Conservation (phyloP, 768 basidiomycete species). For the Phaeolepiota aurea region DNA sequence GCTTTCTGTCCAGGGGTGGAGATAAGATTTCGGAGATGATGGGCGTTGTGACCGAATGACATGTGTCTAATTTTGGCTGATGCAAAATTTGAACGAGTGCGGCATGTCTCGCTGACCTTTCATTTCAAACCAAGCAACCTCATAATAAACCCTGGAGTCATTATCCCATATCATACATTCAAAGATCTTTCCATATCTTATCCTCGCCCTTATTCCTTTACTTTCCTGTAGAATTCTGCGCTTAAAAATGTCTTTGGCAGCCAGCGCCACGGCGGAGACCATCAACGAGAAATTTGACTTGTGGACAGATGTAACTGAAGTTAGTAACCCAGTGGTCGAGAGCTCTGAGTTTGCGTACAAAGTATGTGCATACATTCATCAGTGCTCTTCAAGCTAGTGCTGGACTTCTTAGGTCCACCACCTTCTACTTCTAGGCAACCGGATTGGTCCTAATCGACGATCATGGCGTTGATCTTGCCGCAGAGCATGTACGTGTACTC, state of each 20-base stretch:
- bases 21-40: too few species aligned
- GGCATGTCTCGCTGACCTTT: too few species aligned
- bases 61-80: too few species aligned
- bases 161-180: too few species aligned
- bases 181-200: not conserved
- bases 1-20: too few species aligned
- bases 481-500: conserved; percentile 45
- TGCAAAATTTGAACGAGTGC: too few species aligned
- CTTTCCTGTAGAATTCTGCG: not conserved
- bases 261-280: not conserved
- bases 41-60: too few species aligned
- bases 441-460: conserved; percentile 52
- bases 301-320: conserved; percentile 10
- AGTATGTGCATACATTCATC: conserved; percentile 28
- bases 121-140: too few species aligned
- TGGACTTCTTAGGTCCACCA: not conserved
- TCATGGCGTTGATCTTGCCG: conserved; percentile 54
- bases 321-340: conserved; percentile 50
- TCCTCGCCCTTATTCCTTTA: not conserved
- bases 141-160: too few species aligned
- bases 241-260: not conserved
- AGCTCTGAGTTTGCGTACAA: conserved; percentile 50
- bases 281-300: not conserved
- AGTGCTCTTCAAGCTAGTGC: conserved; percentile 2
- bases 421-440: conserved; percentile 34